Conservation (phyloP, 176 grass and related monocot species). For the Eragrostis nindensis region DNA sequence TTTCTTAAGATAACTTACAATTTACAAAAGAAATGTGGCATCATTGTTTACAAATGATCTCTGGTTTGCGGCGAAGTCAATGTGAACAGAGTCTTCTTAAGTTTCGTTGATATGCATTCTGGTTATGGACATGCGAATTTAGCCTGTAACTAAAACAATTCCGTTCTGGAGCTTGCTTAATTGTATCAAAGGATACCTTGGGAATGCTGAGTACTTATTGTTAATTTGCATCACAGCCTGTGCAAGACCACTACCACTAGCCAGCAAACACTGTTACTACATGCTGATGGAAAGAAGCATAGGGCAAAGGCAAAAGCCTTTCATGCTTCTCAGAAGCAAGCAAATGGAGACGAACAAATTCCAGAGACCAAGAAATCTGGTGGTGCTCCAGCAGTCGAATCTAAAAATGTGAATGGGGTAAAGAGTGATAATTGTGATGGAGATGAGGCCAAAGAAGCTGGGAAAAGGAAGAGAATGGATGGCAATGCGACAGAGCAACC, state of each 20-base stretch:
- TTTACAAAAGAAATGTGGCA: background rate
- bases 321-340: conserved; percentile 76
- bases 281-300: conserved; percentile 97
- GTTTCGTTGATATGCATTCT: conserved; percentile 1
- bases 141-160: background rate
- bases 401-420: conserved; percentile 45
- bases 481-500: conserved; percentile 33
- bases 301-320: conserved; percentile 93
- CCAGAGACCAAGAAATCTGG: conserved; percentile 37
- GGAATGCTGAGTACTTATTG: background rate
- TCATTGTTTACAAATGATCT: background rate
- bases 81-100: background rate
- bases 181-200: background rate
- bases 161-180: background rate
- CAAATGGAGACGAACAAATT: conserved; percentile 47
- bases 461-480: conserved; percentile 80
- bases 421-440: conserved; percentile 23
- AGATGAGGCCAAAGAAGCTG: conserved; percentile 34
- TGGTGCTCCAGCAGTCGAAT: conserved; percentile 35
- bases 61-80: background rate
- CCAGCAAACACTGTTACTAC: conserved; percentile 77
- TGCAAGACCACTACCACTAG: conserved; percentile 94
- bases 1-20: background rate
- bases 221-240: conserved; percentile 59
- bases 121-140: conserved; percentile 3